Base-by-base conservation (phyloP, 495 filamentous ascomycete species). In the Darksidea phi region DNA sequence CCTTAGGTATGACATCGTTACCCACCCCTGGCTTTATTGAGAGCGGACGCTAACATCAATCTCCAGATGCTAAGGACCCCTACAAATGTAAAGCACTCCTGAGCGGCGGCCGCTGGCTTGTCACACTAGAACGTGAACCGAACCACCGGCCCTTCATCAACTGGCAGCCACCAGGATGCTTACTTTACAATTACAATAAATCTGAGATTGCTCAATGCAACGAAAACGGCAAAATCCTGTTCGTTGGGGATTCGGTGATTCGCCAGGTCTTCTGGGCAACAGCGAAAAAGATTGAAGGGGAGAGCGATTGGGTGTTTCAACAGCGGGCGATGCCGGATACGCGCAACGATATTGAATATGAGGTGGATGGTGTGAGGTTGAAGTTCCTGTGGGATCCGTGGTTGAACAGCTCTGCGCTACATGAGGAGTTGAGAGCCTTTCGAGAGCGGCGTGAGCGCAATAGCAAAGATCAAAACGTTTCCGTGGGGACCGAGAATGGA, bases 301-400 rank as follows among this genome's bases (percentile, higher is more conserved):
- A 82, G 47, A 64, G 63, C n/a, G 56, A 64, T 15, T 64, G 70
- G 20, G 73, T 75, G 3, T 63, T 74, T 15, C 54, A 70, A 3
- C 66, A 72, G 46, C 69, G 71, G 25, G 58, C 56, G 53, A 67
- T 50, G 8, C 66, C 69, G 20, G 59, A 76, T 11, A 77, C 74
- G 58, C 80, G 84, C 62, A 59, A 59, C 17, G 77, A 83, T 69
- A 59, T 80, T 8, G 61, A 67, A 1, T 80, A 79, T 41, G 60
- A 70, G 18, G 67, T 71, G 4, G 66, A 61, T 11, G 79, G 74
- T 38, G 72, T 79, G 20, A 73, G 38, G 21, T 32, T 86, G 18
- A 74, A 82, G 34, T 86, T 84, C 50, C 63, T 81, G 15, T 86
- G 82, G 84, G 83, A 87, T 69, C 83, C 84, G 2, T 86, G 74